Base-by-base conservation (phyloP, 352 stramenopile genomes). In the Globisporangium paddicum region DNA sequence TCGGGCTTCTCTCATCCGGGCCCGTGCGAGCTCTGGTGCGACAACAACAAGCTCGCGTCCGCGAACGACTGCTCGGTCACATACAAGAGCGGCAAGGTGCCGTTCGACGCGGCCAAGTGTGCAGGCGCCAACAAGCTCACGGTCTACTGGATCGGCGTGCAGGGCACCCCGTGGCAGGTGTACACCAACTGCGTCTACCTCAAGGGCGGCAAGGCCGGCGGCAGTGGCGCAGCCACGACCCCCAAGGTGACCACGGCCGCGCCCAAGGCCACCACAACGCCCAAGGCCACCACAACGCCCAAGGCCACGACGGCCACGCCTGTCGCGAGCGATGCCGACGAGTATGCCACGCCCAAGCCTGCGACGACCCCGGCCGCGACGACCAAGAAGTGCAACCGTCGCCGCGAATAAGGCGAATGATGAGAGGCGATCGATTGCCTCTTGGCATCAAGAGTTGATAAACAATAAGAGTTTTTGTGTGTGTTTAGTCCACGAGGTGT, bases 1-100 rank as follows among this genome's bases (percentile, higher is more conserved):
- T 69, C 73, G 13, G 75, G 75, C 0, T 88, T 88, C 59, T 75
- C 73, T 0, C 79, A 89, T 60, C 61, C 71, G 0, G 77, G 79
- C 6, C 73, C 71, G 26, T 89, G 79, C 37, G 79, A 89, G 47
- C 64, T 83, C 38, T 87, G 77, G 75, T 86, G 75, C 44, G 77
- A 79, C 53, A 66, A 83, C 55, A 77, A 62, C 54, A 79, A 79
- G 54, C 62, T 89, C 38, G 49, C 74, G 28, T 82, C 71, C 47
- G 72, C 73, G 2, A 57, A 75, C 32, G 66, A 87, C 58, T 89
- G 79, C 64, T 53, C 69, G 25, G 63, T 50, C 7, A 78, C 64
- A n/a, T 89, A 78, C 44, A 45, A 64, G 8, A 60, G 19, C 16
- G 70, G 66, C n/a, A 71, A 41, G 28, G 69, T 90, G 32, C 58